Evolutionary conservation across 2,329 filamentous ascomycete genomes (phyloP).

Genomic region (Venturia carpophila): DNA sequence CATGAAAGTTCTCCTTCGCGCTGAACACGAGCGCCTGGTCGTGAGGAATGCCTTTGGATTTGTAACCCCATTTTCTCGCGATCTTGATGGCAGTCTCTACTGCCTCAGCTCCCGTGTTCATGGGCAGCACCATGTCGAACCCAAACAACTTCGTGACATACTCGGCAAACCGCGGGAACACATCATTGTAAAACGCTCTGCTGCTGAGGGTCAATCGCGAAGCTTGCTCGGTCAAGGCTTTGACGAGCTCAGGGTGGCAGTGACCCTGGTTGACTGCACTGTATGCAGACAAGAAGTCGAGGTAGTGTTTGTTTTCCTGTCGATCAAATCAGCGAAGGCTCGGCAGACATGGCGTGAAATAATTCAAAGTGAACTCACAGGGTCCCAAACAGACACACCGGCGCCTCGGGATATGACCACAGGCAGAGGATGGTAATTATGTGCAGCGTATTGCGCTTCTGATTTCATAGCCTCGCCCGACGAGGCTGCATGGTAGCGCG

Average conservation of each 20-base stretch:
- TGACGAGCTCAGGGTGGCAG: conserved; percentile 92
- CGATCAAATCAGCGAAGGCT: conserved; percentile 1
- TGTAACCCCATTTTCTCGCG: conserved; percentile 96
- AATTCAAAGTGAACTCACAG: conserved; percentile 43
- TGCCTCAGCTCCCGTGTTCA: conserved; percentile 96
- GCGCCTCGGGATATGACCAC: conserved; percentile 83
- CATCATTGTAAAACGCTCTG: conserved; percentile 95
- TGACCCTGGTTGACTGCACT: conserved; percentile 97
- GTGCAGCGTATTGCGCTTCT: conserved; percentile 80
- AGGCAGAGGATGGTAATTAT: conserved; percentile 97
- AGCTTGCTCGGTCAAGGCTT: conserved; percentile 83
- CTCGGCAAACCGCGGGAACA: conserved; percentile 91
- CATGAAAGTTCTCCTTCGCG: conserved; percentile 90
- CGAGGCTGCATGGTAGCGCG: conserved; percentile 65
- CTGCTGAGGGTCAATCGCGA: conserved; percentile 84
- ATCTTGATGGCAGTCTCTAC: conserved; percentile 96
- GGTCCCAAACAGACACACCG: conserved; percentile 91
- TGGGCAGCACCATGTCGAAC: conserved; percentile 95
- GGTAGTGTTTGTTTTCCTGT: conserved; percentile 60
- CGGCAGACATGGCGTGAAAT: background rate
- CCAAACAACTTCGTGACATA: conserved; percentile 84
- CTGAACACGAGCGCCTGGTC: conserved; percentile 79
- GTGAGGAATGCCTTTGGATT: conserved; percentile 81
- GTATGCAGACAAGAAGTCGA: conserved; percentile 97
- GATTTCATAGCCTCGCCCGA: conserved; percentile 70